phyloP scores from a whole-genome alignment of 768 basidiomycete species.

The Serendipita sp. region DNA sequence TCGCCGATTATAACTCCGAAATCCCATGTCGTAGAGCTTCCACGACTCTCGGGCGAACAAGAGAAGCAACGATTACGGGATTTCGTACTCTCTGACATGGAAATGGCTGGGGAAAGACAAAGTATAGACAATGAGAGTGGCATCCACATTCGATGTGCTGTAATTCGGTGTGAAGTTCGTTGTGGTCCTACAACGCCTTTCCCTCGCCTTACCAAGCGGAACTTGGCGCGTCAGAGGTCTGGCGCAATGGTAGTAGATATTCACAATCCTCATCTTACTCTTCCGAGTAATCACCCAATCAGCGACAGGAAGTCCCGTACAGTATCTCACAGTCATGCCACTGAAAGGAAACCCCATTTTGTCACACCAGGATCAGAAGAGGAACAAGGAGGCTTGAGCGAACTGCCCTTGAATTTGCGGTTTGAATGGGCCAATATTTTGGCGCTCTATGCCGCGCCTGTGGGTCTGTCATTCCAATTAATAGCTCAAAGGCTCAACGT shows the following conservation, averaged over 20 bases:
- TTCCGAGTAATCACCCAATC: neutral
- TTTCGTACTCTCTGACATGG: conserved; percentile 42
- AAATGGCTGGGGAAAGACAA: neutral
- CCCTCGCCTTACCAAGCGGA: neutral
- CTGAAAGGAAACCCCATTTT: no score
- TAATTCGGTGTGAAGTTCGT: conserved; percentile 53
- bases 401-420: neutral
- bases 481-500: neutral
- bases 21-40: neutral
- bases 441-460: conserved; percentile 9
- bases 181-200: conserved; percentile 37
- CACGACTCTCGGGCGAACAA: conserved; percentile 11
- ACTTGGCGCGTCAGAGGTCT: conserved; percentile 32
- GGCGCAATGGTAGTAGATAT: conserved; percentile 54
- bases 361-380: neutral
- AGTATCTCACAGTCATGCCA: no score
- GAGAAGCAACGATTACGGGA: conserved; percentile 33
- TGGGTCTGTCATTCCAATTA: conserved; percentile 2
- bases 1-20: neutral
- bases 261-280: conserved; percentile 21
- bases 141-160: conserved; percentile 29
- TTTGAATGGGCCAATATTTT: conserved; percentile 11
- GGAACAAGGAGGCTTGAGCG: neutral
- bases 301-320: neutral
- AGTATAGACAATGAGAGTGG: neutral